phyloP scores from a whole-genome alignment of 2,329 filamentous ascomycete genomes.

The Macrophomina tecta region DNA sequence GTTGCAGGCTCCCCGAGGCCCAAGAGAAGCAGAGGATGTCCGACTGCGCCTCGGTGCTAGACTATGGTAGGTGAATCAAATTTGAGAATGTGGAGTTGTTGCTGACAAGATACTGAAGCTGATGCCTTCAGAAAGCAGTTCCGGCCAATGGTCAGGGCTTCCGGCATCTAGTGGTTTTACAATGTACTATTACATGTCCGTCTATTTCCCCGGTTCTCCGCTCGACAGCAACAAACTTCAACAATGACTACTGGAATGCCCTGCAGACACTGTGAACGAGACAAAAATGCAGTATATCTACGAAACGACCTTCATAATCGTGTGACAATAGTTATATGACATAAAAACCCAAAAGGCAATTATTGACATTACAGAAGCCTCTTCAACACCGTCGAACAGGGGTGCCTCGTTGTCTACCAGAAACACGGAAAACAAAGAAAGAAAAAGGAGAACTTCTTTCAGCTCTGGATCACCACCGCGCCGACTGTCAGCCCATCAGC shows the following conservation, averaged over 20 bases:
- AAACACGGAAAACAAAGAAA: too few species aligned
- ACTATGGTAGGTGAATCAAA: background rate
- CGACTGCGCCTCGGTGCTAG: conserved; percentile 34
- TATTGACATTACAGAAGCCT: too few species aligned
- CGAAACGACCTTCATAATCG: too few species aligned
- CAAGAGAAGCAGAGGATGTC: conserved; percentile 44
- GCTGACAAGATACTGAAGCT: conserved; percentile 1
- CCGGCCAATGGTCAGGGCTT: background rate
- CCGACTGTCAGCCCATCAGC: conserved; percentile 5
- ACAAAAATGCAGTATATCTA: background rate
- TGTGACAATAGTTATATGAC: too few species aligned
- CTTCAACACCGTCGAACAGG: too few species aligned
- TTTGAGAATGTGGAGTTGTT: too few species aligned
- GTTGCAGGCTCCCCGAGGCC: conserved; percentile 46
- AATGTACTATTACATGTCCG: too few species aligned
- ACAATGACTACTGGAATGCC: background rate
- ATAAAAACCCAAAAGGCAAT: too few species aligned
- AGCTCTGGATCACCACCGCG: conserved; percentile 18
- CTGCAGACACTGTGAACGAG: background rate
- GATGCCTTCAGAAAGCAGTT: conserved; percentile 7
- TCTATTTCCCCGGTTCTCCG: background rate
- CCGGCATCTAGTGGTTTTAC: background rate
- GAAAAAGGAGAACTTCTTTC: background rate
- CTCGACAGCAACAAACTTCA: background rate
- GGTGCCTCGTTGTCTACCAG: too few species aligned